Evolutionary conservation across 495 filamentous ascomycete species (phyloP).

Genomic region (Aspergillus leporis): DNA sequence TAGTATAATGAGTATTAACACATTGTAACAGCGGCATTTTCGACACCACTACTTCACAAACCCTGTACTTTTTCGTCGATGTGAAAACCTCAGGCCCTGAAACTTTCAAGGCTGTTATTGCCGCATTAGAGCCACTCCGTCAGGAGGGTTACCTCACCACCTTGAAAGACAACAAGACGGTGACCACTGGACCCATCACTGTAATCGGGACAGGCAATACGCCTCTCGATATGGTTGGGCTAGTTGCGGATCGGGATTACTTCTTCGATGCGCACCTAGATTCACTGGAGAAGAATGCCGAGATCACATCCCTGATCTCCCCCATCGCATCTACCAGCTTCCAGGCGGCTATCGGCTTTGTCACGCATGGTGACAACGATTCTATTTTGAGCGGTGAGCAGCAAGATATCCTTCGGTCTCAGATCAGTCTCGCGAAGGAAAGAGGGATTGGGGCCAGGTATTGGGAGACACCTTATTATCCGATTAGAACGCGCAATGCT

Average conservation of each 20-base stretch:
- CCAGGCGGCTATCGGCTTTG: slow-evolving; percentile 37
- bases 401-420: slow-evolving; percentile 54
- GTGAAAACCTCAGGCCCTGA: slow-evolving; percentile 58
- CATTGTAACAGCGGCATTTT: slow-evolving; percentile 40
- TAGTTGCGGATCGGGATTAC: slow-evolving; percentile 52
- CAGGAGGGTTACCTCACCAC: slow-evolving; percentile 60
- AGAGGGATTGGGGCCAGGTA: slow-evolving; percentile 68
- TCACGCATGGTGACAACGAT: slow-evolving; percentile 29
- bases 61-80: slow-evolving; percentile 72
- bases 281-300: slow-evolving; percentile 39
- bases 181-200: slow-evolving; percentile 60
- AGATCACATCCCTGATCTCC: slow-evolving; percentile 47
- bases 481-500: slow-evolving; percentile 59
- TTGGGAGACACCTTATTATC: slow-evolving; percentile 75
- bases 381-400: slow-evolving; percentile 49
- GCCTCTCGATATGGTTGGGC: slow-evolving; percentile 62
- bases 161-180: slow-evolving; percentile 50
- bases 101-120: slow-evolving; percentile 57
- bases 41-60: slow-evolving; percentile 55
- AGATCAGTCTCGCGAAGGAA: slow-evolving; percentile 61
- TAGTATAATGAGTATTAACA: not conserved
- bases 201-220: slow-evolving; percentile 80
- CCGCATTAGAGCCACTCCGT: slow-evolving; percentile 65
- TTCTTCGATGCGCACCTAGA: slow-evolving; percentile 64
- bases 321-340: slow-evolving; percentile 55